A percentile compares a stretch with the other conserved stretches of the same genome.
Evolutionary conservation across 345 rosid species (phyloP).

Genomic region (Erucastrum elatum): DNA sequence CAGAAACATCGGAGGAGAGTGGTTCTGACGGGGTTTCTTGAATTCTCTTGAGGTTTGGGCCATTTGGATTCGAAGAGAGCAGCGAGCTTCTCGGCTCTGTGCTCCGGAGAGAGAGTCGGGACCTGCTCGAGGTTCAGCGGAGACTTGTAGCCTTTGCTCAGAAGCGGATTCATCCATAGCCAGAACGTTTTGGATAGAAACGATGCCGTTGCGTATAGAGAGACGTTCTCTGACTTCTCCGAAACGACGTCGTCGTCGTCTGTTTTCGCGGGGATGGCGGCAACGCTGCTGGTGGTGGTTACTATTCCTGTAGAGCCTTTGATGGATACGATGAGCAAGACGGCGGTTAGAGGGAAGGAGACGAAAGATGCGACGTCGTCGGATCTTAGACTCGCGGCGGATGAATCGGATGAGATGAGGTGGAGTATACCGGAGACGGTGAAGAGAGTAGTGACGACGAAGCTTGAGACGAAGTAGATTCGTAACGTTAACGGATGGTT

Average conservation of each 20-base stretch:
- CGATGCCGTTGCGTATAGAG: constrained; percentile 72
- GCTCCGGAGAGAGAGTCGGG: constrained; percentile 74
- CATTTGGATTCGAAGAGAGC: constrained; percentile 63
- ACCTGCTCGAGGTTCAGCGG: constrained; percentile 74
- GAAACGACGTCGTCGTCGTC: constrained; percentile 45
- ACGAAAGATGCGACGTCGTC: constrained; percentile 61
- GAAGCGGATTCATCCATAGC: constrained; percentile 94
- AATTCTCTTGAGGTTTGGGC: constrained; percentile 77
- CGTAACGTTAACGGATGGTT: constrained; percentile 67
- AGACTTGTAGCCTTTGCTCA: constrained; percentile 75
- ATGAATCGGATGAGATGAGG: constrained; percentile 36
- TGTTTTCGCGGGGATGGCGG: background rate
- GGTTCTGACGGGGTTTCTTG: constrained; percentile 65
- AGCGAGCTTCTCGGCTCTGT: constrained; percentile 76
- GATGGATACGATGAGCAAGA: constrained; percentile 54
- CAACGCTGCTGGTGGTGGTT: background rate
- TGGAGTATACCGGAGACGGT: constrained; percentile 59
- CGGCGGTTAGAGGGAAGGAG: constrained; percentile 55
- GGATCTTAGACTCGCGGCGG: constrained; percentile 39
- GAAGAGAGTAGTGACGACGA: constrained; percentile 50
- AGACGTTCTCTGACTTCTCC: constrained; percentile 48
- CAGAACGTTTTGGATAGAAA: constrained; percentile 69
- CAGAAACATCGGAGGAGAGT: constrained; percentile 78
- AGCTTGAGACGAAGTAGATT: constrained; percentile 58
- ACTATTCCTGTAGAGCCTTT: constrained; percentile 72